These are phyloP conservation scores for Apiotrichum veenhuisii DNA, from an alignment of 1,284 basidiomycete genomes.

Conservation along the genomic window DNA sequence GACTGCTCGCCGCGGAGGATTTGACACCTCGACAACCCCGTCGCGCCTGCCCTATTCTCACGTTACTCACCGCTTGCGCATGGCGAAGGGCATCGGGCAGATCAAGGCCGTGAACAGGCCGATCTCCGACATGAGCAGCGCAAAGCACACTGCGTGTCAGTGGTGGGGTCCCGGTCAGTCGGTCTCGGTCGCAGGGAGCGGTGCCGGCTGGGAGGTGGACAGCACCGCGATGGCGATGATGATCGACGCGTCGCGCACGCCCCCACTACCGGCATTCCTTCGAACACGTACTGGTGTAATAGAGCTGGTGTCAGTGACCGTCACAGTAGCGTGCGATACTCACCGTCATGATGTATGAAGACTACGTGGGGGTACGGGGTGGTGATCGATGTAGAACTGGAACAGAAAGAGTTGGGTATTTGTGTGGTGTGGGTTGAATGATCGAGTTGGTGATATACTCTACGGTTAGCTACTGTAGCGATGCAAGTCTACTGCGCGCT, in stretches of 20 bases:
- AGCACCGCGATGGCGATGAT: background rate
- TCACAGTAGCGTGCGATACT: background rate
- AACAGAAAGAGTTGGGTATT: too few species aligned
- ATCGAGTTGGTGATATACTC: too few species aligned
- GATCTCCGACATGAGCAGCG: constrained; percentile 46
- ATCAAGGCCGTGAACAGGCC: constrained; percentile 46
- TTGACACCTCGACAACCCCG: too few species aligned
- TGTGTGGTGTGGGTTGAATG: too few species aligned
- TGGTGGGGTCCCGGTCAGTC: background rate
- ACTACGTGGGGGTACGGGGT: background rate
- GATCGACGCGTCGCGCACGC: too few species aligned
- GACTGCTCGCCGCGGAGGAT: too few species aligned
- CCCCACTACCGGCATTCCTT: background rate
- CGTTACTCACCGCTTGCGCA: constrained; percentile 45
- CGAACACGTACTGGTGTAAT: constrained; percentile 39
- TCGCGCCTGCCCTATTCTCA: background rate
- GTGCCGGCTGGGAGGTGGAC: background rate
- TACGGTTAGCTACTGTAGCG: too few species aligned
- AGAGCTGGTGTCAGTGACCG: constrained; percentile 29
- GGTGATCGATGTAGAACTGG: constrained; percentile 1
- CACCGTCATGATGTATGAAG: constrained; percentile 20
- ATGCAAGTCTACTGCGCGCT: too few species aligned
- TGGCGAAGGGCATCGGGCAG: constrained; percentile 49
- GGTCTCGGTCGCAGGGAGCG: background rate
- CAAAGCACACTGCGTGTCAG: constrained; percentile 45